Conservation (phyloP, 139 green algal genomes). For the Axilococcus clingmanii region DNA sequence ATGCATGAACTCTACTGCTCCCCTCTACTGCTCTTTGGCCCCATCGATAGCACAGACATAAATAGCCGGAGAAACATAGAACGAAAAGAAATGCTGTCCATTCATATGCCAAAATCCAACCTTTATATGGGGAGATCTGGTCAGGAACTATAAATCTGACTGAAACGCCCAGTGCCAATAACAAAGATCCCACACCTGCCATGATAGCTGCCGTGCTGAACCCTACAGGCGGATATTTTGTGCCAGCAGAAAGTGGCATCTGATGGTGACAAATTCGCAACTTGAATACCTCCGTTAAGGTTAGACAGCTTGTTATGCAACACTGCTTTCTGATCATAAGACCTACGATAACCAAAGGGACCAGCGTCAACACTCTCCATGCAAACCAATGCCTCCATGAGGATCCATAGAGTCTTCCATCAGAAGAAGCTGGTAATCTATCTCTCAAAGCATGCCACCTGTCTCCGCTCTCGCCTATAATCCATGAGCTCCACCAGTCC, state of each 20-base stretch:
- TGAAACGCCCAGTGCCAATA: neutral
- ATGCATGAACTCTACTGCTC: neutral
- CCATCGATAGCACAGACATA: slow-evolving; percentile 12
- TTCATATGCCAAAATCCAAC: slow-evolving; percentile 40
- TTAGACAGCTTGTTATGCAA: no score
- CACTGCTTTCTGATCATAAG: no score
- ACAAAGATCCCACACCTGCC: neutral
- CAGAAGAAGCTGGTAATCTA: neutral
- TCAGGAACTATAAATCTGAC: no score
- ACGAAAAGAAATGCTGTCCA: slow-evolving; percentile 30
- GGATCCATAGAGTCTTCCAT: neutral
- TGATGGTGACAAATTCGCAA: no score
- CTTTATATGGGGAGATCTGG: slow-evolving; percentile 26
- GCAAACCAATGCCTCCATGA: no score
- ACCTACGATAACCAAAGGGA: no score
- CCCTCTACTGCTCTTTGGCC: slow-evolving; percentile 9
- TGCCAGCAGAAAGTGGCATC: no score
- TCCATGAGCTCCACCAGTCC: slow-evolving; percentile 57
- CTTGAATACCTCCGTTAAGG: no score
- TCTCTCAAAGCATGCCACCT: neutral
- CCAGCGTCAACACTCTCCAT: no score
- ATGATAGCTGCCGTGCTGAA: neutral
- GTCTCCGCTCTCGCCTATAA: slow-evolving; percentile 20
- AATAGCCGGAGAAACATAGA: slow-evolving; percentile 17
- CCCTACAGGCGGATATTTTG: neutral